These are phyloP conservation scores for Angomonas deanei DNA, from an alignment of 208 protist genomes.

Conservation along the genomic window DNA sequence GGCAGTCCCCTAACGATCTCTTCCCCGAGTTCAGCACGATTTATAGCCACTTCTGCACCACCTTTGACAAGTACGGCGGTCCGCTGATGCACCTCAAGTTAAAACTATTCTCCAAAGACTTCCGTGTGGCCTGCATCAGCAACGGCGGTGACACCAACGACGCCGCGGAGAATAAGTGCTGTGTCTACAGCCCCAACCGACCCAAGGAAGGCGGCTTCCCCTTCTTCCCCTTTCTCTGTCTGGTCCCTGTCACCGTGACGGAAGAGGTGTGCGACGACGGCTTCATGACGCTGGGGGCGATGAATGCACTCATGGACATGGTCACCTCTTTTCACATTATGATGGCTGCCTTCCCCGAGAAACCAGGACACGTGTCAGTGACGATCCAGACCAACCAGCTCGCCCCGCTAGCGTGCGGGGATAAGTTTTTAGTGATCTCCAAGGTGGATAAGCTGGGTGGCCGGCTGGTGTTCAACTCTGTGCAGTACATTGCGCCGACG, in stretches of 20 bases:
- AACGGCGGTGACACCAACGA: no score
- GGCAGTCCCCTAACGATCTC: conserved; percentile 11
- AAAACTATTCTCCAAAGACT: conserved; percentile 20
- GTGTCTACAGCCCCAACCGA: conserved; percentile 13
- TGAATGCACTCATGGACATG: conserved; percentile 24
- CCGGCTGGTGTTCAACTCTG: conserved; percentile 36
- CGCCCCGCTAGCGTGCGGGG: conserved; percentile 12
- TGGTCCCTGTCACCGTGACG: conserved; percentile 20
- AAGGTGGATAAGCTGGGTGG: conserved; percentile 46
- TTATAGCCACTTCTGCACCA: conserved; percentile 20
- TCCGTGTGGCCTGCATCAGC: neutral
- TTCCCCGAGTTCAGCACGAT: conserved; percentile 8
- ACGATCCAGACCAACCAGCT: conserved; percentile 38
- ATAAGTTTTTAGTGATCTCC: conserved; percentile 20
- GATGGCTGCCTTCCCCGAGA: conserved; percentile 17
- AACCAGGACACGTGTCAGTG: conserved; percentile 31
- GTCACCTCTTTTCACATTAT: conserved; percentile 56
- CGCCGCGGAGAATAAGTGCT: conserved; percentile 12
- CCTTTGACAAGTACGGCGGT: conserved; percentile 24
- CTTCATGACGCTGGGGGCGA: conserved; percentile 11
- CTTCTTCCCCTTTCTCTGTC: conserved; percentile 16
- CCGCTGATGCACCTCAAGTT: conserved; percentile 18
- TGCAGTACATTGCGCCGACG: conserved; percentile 30
- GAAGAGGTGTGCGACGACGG: conserved; percentile 13
- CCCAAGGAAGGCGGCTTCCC: conserved; percentile 1